A percentile compares a stretch with the other conserved stretches of the same genome.
Conservation (phyloP, 192 early-diverging fungal genomes). For the Dissophora globulifera region DNA sequence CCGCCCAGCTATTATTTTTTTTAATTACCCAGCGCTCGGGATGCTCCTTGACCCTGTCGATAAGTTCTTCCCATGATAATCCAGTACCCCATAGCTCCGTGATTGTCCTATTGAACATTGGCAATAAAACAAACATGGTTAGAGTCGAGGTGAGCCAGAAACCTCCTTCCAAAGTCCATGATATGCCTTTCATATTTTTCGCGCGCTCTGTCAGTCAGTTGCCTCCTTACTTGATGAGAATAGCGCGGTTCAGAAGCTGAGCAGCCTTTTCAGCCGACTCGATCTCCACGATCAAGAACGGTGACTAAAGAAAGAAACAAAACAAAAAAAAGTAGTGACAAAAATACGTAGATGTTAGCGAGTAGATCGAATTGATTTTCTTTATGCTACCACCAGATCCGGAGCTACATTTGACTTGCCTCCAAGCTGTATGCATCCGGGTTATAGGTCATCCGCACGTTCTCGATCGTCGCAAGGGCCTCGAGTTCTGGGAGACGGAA, state of each 20-base stretch:
- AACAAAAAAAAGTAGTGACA: neutral
- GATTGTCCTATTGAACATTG: conserved; percentile 64
- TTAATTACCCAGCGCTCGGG: conserved; percentile 68
- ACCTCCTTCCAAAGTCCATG: too few species aligned
- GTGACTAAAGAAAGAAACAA: conserved; percentile 61
- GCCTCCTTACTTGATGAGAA: conserved; percentile 81
- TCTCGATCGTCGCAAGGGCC: conserved; percentile 81
- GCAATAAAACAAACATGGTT: conserved; percentile 9
- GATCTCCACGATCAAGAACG: conserved; percentile 85
- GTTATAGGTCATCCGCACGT: conserved; percentile 74
- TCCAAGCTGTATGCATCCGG: conserved; percentile 66
- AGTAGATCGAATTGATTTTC: neutral
- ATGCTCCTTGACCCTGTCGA: conserved; percentile 64
- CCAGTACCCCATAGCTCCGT: conserved; percentile 82
- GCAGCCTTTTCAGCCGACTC: conserved; percentile 73
- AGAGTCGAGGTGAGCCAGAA: too few species aligned
- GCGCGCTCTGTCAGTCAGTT: too few species aligned
- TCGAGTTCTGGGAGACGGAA: conserved; percentile 88
- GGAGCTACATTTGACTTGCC: too few species aligned
- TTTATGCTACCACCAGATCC: too few species aligned
- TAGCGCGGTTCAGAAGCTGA: conserved; percentile 80
- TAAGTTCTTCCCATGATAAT: conserved; percentile 68
- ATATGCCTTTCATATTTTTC: too few species aligned
- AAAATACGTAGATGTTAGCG: neutral
- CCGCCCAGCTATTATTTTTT: neutral